phyloP scores from a whole-genome alignment of 371 early-diverging fungal genomes.

The Mucor irregularis region DNA sequence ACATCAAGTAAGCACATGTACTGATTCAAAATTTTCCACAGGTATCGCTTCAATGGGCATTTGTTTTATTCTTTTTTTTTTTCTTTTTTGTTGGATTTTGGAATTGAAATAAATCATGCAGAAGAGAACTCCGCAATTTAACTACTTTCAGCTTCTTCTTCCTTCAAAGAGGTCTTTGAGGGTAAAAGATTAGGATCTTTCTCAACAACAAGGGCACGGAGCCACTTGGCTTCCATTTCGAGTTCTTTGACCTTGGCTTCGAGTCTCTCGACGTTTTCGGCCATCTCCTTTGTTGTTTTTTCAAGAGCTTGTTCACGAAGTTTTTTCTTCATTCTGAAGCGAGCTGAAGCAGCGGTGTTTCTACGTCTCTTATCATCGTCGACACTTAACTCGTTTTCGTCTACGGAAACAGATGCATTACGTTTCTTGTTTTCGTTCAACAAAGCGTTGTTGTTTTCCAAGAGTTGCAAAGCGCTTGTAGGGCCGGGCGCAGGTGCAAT shows the following conservation, averaged over 20 bases:
- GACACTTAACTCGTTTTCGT: constrained; percentile 19
- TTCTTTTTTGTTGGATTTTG: too few species aligned
- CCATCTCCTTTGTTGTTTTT: constrained; percentile 76
- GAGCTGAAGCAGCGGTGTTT: constrained; percentile 92
- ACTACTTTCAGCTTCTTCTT: background rate
- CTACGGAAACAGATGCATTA: background rate
- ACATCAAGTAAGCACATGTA: too few species aligned
- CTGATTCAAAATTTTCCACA: background rate
- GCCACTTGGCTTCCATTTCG: constrained; percentile 88
- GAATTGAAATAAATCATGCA: background rate
- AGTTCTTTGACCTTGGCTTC: constrained; percentile 74
- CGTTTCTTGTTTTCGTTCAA: constrained; percentile 5
- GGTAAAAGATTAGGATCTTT: constrained; percentile 48
- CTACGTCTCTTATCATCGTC: constrained; percentile 85
- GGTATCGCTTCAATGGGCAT: background rate
- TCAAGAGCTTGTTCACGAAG: constrained; percentile 80
- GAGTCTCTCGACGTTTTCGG: constrained; percentile 63
- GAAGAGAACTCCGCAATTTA: background rate
- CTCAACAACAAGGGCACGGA: constrained; percentile 80
- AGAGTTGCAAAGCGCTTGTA: background rate
- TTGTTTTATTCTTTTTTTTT: background rate
- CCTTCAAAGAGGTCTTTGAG: background rate
- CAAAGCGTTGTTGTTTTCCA: constrained; percentile 1
- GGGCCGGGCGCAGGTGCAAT: constrained; percentile 24
- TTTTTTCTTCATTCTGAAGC: constrained; percentile 92